These are phyloP conservation scores for Solanum chacoense DNA, from an alignment of 305 asterid species.

Conservation along the genomic window DNA sequence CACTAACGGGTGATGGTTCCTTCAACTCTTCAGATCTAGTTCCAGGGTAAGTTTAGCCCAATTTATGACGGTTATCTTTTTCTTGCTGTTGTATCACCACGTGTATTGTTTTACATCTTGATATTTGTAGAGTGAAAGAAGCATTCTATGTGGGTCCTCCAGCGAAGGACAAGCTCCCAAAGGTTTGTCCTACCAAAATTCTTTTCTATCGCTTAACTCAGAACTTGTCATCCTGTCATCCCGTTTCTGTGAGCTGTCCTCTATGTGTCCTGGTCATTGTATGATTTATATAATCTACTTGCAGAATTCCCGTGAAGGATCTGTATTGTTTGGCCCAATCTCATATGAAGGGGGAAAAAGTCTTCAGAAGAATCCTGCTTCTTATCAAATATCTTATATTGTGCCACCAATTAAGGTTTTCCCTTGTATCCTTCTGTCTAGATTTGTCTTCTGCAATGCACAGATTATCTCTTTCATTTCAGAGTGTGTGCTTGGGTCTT, in stretches of 20 bases:
- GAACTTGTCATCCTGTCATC: background rate
- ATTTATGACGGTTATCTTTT: background rate
- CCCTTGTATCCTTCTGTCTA: background rate
- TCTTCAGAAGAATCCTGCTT: constrained; percentile 61
- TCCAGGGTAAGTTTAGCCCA: constrained; percentile 61
- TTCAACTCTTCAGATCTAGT: constrained; percentile 66
- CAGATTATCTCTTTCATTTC: background rate
- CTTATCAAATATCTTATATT: constrained; percentile 52
- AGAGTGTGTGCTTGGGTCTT: background rate
- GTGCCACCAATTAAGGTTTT: constrained; percentile 84
- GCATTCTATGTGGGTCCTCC: constrained; percentile 96
- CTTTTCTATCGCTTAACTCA: background rate
- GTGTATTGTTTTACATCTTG: constrained; percentile 10
- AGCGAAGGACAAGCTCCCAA: constrained; percentile 80
- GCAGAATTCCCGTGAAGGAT: constrained; percentile 76
- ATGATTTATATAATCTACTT: constrained; percentile 12
- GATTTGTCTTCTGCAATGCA: constrained; percentile 3
- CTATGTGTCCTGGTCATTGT: background rate
- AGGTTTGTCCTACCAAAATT: constrained; percentile 38
- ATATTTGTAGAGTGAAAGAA: constrained; percentile 50
- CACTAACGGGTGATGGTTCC: constrained; percentile 55
- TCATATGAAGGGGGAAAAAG: constrained; percentile 54
- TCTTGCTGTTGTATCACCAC: constrained; percentile 7
- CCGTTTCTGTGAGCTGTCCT: constrained; percentile 1
- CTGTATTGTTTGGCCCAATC: constrained; percentile 72